Conservation (phyloP, 192 early-diverging fungal species). For the Coemansia nantahalensis region DNA sequence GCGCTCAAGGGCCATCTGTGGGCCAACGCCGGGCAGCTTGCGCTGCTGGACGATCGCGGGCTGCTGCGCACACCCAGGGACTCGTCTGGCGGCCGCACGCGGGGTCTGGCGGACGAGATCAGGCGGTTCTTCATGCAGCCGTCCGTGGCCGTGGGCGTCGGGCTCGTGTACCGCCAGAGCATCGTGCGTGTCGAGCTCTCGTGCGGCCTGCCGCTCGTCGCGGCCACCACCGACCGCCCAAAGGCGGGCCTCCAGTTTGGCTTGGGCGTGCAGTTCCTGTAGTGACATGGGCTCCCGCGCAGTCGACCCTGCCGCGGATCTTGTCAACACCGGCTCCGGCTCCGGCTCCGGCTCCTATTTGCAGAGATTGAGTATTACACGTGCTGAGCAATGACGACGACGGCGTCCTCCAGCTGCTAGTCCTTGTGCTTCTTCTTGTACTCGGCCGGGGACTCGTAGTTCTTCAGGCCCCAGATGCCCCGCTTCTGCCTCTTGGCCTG, state of each 20-base stretch:
- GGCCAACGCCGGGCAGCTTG: constrained; percentile 80
- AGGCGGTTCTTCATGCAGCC: constrained; percentile 58
- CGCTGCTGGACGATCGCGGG: constrained; percentile 46
- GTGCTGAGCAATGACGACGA: too few relatives aligned
- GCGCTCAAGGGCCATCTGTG: constrained; percentile 82
- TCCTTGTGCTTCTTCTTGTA: constrained; percentile 19
- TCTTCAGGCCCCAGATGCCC: constrained; percentile 43
- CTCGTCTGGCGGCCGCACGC: constrained; percentile 16
- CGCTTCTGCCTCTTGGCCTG: constrained; percentile 29
- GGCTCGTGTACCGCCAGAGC: constrained; percentile 82
- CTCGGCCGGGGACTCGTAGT: constrained; percentile 37
- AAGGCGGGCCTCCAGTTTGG: constrained; percentile 84
- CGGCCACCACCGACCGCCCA: constrained; percentile 60
- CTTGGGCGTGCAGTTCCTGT: constrained; percentile 75
- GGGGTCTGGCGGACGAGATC: constrained; percentile 22
- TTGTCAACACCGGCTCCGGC: too few relatives aligned
- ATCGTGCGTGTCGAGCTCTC: constrained; percentile 88
- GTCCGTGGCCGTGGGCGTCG: constrained; percentile 73
- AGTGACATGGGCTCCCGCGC: too few relatives aligned
- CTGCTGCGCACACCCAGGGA: constrained; percentile 12
- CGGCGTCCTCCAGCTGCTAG: too few relatives aligned
- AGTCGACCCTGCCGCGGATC: too few relatives aligned
- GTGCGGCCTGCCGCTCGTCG: constrained; percentile 78
- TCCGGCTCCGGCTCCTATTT: too few relatives aligned
- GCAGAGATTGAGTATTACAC: too few relatives aligned